A percentile compares a stretch with the other conserved stretches of the same genome.
These are phyloP conservation scores for Suillus hirtellus DNA, from an alignment of 768 basidiomycete species.

Conservation along the genomic window DNA sequence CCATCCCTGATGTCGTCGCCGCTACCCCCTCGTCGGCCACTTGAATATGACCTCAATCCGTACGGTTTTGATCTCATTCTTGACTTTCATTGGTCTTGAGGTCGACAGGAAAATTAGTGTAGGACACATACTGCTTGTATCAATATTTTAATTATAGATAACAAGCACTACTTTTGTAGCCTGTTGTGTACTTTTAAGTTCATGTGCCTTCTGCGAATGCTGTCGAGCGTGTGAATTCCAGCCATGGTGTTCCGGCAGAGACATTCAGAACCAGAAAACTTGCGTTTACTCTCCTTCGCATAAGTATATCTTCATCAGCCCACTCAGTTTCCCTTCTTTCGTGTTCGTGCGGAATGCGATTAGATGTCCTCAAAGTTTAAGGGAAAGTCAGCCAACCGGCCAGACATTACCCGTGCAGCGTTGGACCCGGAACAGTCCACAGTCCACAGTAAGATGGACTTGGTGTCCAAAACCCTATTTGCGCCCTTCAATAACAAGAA, in stretches of 20 bases:
- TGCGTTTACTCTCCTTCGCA: not conserved
- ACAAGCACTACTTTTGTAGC: conserved; percentile 1
- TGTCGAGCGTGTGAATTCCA: conserved; percentile 1
- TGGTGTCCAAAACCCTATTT: conserved; percentile 69
- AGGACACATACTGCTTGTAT: not conserved
- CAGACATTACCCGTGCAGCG: conserved; percentile 40
- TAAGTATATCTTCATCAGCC: not conserved
- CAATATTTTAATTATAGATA: conserved; percentile 6
- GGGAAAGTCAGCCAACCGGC: conserved; percentile 25
- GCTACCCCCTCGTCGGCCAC: conserved; percentile 17
- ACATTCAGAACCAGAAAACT: conserved; percentile 5
- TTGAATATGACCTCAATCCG: conserved; percentile 62
- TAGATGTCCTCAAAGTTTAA: conserved; percentile 19
- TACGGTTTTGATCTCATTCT: conserved; percentile 73
- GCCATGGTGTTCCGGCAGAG: not conserved
- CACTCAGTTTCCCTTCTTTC: conserved; percentile 6
- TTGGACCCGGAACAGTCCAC: conserved; percentile 41
- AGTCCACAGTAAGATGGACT: conserved; percentile 49
- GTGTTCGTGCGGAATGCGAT: conserved; percentile 20
- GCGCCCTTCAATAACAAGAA: conserved; percentile 63
- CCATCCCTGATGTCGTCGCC: conserved; percentile 9
- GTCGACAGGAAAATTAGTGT: not conserved
- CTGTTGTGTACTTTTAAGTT: not conserved
- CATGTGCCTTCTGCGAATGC: not conserved
- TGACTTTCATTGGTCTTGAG: conserved; percentile 68